Base-by-base conservation (phyloP, 345 rosid genomes). In the Eucalyptus erythrocorys region DNA sequence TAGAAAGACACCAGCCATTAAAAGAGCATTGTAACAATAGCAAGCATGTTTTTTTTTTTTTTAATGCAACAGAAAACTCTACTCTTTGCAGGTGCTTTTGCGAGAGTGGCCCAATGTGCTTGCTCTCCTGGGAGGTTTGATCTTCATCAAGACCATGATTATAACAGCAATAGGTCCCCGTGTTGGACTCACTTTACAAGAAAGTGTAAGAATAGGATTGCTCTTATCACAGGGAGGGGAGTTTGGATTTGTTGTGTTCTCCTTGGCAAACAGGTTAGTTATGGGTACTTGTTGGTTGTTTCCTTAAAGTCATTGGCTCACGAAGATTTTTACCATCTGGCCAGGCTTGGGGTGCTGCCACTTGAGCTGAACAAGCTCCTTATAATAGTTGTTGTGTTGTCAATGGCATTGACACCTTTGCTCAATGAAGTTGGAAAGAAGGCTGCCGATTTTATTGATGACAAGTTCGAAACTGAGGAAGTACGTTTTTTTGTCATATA, bases 171-270 rank as follows among this genome's bases (percentile, higher is more conserved):
- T 96, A 82, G 99, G 99, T 92, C 99, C 99, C 53, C 96, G 98
- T 86, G 98, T 97, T 91, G 99, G 99, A 87, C 98, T 97, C 48
- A 96, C 97, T 17, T 26, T 94, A 47, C 97, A 94, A 92, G 99
- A 97, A 94, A 97, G 99, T 59, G 94, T 97, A 88, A 93, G 99
- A 94, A 91, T 96, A 34, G 99, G 99, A 45, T 93, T 97, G 89
- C 97, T 97, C 90, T 94, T 96, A 66, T 97, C 99, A 43, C 99
- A 97, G 91, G 99, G 99, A 93, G 99, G 99, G 53, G 99, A 97
- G 92, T 97, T 97, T 87, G 99, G 96, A 50, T 97, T 97, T 53
- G 99, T 97, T 50, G 99, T 97, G 32, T 97, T 97, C 90, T 96
- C 99, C 91, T 92, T 97, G 68, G 99, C 99, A 81, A 97, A 97